Percentiles rank a stretch among this genome's conserved stretches.
Evolutionary conservation across 352 stramenopile genomes (phyloP).

Genomic region (Pythium volutum): DNA sequence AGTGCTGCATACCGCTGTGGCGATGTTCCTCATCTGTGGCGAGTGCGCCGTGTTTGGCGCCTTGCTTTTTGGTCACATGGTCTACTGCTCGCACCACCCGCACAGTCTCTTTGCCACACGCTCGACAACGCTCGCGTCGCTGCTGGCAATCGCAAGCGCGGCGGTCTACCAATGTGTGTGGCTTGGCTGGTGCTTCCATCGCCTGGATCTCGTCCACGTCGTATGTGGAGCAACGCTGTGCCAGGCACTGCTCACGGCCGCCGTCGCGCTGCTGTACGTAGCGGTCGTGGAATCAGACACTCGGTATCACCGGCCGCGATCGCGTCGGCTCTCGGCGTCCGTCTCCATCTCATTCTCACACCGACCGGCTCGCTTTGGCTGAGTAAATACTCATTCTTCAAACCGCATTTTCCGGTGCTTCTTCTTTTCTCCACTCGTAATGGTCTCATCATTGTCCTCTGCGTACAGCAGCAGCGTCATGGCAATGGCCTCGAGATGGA

Average conservation of each 20-base stretch:
- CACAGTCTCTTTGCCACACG: background rate
- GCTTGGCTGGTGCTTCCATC: conserved; percentile 15
- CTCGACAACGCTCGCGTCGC: background rate
- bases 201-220: conserved; percentile 8
- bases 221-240: conserved; percentile 9
- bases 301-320: background rate
- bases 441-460: conserved; percentile 9
- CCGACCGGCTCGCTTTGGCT: background rate
- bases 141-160: conserved; percentile 4
- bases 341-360: background rate
- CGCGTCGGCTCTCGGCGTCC: background rate
- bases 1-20: conserved; percentile 1
- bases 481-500: conserved; percentile 55
- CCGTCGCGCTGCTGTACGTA: conserved; percentile 15
- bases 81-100: conserved; percentile 6
- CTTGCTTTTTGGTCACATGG: conserved; percentile 7
- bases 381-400: conserved; percentile 33
- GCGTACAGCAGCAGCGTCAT: conserved; percentile 47
- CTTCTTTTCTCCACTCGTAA: background rate
- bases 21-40: conserved; percentile 12
- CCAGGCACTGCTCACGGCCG: conserved; percentile 17
- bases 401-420: conserved; percentile 40
- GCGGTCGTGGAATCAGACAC: conserved; percentile 11
- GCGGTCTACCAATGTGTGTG: conserved; percentile 14
- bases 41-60: conserved; percentile 23